These are phyloP conservation scores for Clavispora santaluciae DNA, from an alignment of 805 yeast species.

Conservation along the genomic window DNA sequence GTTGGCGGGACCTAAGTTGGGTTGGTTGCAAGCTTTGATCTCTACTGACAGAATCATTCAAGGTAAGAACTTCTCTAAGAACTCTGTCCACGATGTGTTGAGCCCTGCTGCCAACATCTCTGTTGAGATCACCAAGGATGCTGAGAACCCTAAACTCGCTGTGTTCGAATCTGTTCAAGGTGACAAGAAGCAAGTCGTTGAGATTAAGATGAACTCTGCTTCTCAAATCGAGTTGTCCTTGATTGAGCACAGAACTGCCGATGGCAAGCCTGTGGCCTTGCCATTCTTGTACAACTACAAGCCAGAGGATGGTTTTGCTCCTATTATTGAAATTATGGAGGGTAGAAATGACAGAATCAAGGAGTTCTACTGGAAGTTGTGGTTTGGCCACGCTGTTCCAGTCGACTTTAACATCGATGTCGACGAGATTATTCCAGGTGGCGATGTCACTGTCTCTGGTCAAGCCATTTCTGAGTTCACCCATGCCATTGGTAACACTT, in stretches of 20 bases:
- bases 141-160: conserved; percentile 55
- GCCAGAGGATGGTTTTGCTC: conserved; percentile 91
- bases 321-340: conserved; percentile 83
- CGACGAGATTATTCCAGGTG: conserved; percentile 66
- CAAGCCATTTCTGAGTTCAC: conserved; percentile 86
- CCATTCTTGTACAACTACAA: conserved; percentile 73
- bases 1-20: conserved; percentile 71
- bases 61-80: conserved; percentile 70
- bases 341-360: conserved; percentile 92
- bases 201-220: conserved; percentile 47
- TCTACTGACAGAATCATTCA: conserved; percentile 78
- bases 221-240: conserved; percentile 62
- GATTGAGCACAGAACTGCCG: conserved; percentile 86
- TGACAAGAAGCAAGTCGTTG: conserved; percentile 59
- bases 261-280: conserved; percentile 66
- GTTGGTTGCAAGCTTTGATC: conserved; percentile 91
- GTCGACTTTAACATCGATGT: conserved; percentile 72
- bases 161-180: conserved; percentile 73
- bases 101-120: conserved; percentile 62
- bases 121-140: conserved; percentile 54
- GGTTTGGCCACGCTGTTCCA: conserved; percentile 69
- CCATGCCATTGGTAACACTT: conserved; percentile 94
- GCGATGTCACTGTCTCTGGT: conserved; percentile 59
- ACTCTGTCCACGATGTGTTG: conserved; percentile 76
- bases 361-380: conserved; percentile 93